A percentile compares a stretch with the other conserved stretches of the same genome.
Conservation (phyloP, 1,284 basidiomycete genomes). For the Sporisorium iseilematis-ciliati region DNA sequence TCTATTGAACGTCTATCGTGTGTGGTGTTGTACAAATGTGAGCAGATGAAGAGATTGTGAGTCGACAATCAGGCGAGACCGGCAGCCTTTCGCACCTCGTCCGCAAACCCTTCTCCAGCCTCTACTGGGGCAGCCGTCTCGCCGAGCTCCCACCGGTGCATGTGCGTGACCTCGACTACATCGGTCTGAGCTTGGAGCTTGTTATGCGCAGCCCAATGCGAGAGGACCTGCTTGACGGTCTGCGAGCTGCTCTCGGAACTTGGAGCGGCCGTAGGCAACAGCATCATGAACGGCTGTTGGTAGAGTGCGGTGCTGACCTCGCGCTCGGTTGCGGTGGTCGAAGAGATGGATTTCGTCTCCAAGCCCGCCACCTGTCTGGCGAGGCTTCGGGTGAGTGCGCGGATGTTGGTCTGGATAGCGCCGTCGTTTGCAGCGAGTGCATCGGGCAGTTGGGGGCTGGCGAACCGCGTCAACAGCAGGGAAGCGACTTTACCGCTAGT, state of each 20-base stretch:
- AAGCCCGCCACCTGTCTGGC: constrained; percentile 89
- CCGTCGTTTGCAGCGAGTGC: constrained; percentile 8
- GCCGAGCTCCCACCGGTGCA: constrained; percentile 70
- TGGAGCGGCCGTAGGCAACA: constrained; percentile 63
- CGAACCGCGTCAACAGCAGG: constrained; percentile 46
- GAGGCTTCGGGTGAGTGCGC: constrained; percentile 80
- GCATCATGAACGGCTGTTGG: constrained; percentile 85
- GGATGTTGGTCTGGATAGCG: constrained; percentile 72
- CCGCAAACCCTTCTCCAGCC: constrained; percentile 47
- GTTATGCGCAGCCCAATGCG: constrained; percentile 77
- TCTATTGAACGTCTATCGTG: constrained; percentile 10
- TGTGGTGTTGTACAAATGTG: constrained; percentile 16
- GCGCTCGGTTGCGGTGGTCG: constrained; percentile 57
- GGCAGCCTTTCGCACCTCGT: constrained; percentile 65
- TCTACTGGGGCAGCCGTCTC: constrained; percentile 57
- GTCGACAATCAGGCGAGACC: constrained; percentile 37
- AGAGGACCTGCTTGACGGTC: constrained; percentile 76
- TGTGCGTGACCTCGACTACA: constrained; percentile 69
- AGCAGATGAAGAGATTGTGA: not conserved
- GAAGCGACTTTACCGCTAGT: constrained; percentile 57
- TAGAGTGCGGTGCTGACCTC: constrained; percentile 78
- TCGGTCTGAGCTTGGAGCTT: constrained; percentile 69
- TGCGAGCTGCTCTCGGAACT: constrained; percentile 72
- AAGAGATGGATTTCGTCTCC: constrained; percentile 77
- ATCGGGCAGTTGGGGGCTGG: constrained; percentile 30